These are phyloP conservation scores for Rubia balearica DNA, from an alignment of 305 asterid genomes.

Conservation along the genomic window DNA sequence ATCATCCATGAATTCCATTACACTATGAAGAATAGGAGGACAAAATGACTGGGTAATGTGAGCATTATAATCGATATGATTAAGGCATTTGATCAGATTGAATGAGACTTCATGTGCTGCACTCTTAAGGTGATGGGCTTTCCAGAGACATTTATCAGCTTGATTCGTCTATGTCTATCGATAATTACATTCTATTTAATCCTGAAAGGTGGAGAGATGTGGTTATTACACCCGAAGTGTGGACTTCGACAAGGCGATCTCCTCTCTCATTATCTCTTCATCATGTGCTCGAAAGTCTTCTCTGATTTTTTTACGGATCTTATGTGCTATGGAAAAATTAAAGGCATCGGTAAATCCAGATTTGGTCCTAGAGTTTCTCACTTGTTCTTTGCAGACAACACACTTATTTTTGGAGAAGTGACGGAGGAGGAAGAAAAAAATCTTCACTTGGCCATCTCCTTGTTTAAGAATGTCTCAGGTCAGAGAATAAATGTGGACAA, in stretches of 20 bases:
- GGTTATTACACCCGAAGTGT: background rate
- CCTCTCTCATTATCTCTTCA: background rate
- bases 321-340: background rate
- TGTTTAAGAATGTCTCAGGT: background rate
- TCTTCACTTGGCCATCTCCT: background rate
- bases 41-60: no score
- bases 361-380: background rate
- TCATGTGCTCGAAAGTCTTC: no score
- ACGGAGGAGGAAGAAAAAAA: background rate
- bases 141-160: no score
- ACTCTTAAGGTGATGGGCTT: no score
- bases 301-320: background rate
- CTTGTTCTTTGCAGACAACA: no score
- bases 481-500: no score
- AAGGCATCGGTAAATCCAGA: background rate
- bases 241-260: background rate
- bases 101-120: no score
- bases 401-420: no score
- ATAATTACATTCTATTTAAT: background rate
- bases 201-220: background rate
- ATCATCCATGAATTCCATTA: no score
- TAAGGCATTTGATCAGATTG: no score
- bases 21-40: no score
- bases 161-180: background rate
- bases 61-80: no score